Conservation (phyloP, 2,329 filamentous ascomycete genomes). For the Ambrosiella xylebori region DNA sequence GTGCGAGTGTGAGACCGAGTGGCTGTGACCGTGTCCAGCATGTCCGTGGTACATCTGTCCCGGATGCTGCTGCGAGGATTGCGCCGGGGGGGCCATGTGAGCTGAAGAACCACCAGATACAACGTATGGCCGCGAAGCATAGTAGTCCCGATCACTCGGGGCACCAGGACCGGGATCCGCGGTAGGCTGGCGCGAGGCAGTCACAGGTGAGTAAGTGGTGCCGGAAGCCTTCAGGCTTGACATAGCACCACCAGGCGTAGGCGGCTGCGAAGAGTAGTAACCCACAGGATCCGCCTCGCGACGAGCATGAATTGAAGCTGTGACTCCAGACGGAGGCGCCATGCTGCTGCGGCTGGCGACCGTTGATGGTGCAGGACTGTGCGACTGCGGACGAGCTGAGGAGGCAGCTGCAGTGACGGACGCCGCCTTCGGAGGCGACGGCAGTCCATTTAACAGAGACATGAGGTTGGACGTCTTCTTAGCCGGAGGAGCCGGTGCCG, state of each 20-base stretch:
- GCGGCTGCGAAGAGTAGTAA: constrained; percentile 28
- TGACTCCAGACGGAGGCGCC: constrained; percentile 22
- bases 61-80: constrained; percentile 35
- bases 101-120: constrained; percentile 18
- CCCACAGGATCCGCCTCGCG: constrained; percentile 29
- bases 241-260: constrained; percentile 28
- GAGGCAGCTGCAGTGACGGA: constrained; percentile 30
- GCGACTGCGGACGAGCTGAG: constrained; percentile 30
- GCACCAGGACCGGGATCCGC: constrained; percentile 22
- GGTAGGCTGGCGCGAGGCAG: constrained; percentile 24
- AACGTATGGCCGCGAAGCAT: constrained; percentile 23
- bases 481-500: constrained; percentile 22
- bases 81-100: constrained; percentile 24
- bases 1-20: constrained; percentile 11
- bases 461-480: constrained; percentile 47
- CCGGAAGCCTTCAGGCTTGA: constrained; percentile 31
- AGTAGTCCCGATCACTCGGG: constrained; percentile 30
- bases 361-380: constrained; percentile 15
- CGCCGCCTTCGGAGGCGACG: constrained; percentile 23
- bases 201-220: constrained; percentile 30
- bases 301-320: constrained; percentile 22
- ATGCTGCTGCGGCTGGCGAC: constrained; percentile 25
- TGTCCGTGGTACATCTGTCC: constrained; percentile 23
- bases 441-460: constrained; percentile 42
- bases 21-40: constrained; percentile 3